A percentile compares a stretch with the other conserved stretches of the same genome.
Evolutionary conservation across 192 early-diverging fungal genomes (phyloP).

Genomic region (Coemansia sp.): DNA sequence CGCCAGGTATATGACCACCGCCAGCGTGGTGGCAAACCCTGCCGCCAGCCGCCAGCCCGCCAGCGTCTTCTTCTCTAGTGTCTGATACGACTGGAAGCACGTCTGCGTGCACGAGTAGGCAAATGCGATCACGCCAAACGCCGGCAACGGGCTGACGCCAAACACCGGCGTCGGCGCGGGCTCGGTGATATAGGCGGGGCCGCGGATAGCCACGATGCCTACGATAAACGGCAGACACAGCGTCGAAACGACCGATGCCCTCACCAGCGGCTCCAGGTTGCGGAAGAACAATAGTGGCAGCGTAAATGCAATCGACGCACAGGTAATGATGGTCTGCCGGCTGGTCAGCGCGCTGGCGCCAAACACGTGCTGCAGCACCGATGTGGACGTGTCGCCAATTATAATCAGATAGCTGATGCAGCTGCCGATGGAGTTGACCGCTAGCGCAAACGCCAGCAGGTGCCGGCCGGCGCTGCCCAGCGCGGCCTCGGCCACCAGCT

Average conservation of each 20-base stretch:
- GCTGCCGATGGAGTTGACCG: constrained; percentile 58
- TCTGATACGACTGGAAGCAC: constrained; percentile 56
- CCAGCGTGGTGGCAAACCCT: constrained; percentile 46
- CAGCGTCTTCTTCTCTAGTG: constrained; percentile 47
- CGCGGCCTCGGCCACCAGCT: constrained; percentile 44
- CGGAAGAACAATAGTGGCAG: constrained; percentile 61
- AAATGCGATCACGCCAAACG: constrained; percentile 64
- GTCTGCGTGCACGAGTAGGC: constrained; percentile 64
- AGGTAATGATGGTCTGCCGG: constrained; percentile 20
- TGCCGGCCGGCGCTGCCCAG: constrained; percentile 55
- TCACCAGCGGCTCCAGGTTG: constrained; percentile 58
- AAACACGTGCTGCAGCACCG: constrained; percentile 14
- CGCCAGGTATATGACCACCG: constrained; percentile 54
- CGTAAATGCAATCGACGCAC: constrained; percentile 26
- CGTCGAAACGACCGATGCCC: constrained; percentile 56
- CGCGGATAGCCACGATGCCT: constrained; percentile 55
- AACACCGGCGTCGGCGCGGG: constrained; percentile 53
- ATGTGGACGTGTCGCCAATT: constrained; percentile 36
- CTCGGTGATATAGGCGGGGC: constrained; percentile 46
- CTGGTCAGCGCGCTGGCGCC: constrained; percentile 14
- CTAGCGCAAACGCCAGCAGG: constrained; percentile 54
- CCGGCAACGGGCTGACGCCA: constrained; percentile 58
- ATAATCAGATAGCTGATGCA: constrained; percentile 62
- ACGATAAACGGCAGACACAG: constrained; percentile 62
- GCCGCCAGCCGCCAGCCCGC: constrained; percentile 52